Evolutionary conservation across 306 rosid species (phyloP).

Genomic region (Senna tora): DNA sequence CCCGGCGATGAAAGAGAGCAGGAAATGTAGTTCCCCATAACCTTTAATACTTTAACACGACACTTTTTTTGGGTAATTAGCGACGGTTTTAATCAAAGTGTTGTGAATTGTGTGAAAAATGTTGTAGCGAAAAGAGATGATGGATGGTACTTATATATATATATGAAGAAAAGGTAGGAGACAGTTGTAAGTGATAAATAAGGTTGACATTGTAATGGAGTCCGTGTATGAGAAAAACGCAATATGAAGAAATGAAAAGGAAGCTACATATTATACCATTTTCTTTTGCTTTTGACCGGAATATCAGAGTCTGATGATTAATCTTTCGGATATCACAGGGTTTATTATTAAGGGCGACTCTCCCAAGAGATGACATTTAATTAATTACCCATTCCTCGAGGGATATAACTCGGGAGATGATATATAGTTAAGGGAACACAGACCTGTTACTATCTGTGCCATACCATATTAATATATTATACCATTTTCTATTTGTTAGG

Average conservation of each 20-base stretch:
- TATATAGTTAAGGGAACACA: too few species aligned
- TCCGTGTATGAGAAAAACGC: slow-evolving; percentile 39
- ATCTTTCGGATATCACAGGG: too few species aligned
- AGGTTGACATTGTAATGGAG: slow-evolving; percentile 37
- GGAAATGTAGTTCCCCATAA: slow-evolving; percentile 81
- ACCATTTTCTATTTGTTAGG: background rate
- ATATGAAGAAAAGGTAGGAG: slow-evolving; percentile 21
- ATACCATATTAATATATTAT: too few species aligned
- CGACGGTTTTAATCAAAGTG: too few species aligned
- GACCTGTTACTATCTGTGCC: too few species aligned
- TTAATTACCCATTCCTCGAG: too few species aligned
- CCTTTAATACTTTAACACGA: background rate
- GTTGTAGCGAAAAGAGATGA: background rate
- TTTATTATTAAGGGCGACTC: too few species aligned
- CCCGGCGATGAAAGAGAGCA: slow-evolving; percentile 57
- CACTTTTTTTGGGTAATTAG: too few species aligned
- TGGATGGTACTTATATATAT: background rate
- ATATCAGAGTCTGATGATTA: too few species aligned
- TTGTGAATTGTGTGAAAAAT: background rate
- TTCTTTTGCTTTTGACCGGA: too few species aligned
- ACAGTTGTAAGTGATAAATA: slow-evolving; percentile 17
- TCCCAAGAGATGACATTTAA: too few species aligned
- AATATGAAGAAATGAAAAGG: background rate
- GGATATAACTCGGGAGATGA: too few species aligned
- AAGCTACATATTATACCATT: slow-evolving; percentile 35